These are phyloP conservation scores for Ophiosphaerella korrae DNA, from an alignment of 2,329 filamentous ascomycete genomes.

Conservation along the genomic window DNA sequence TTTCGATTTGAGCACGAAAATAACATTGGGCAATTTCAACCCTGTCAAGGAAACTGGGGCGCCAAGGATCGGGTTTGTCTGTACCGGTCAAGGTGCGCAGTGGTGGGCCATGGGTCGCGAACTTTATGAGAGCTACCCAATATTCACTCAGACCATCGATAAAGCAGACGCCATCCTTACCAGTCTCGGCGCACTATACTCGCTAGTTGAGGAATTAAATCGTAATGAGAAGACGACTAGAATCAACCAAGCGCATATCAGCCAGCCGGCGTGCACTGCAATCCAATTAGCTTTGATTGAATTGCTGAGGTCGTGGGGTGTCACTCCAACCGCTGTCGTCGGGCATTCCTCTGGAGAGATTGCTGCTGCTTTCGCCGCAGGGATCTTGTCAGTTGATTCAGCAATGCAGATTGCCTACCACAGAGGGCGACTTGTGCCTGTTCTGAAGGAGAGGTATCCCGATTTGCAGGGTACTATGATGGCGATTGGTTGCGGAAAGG, in stretches of 20 bases:
- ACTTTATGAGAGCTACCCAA: slow-evolving; percentile 11
- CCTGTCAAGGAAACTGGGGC: slow-evolving; percentile 7
- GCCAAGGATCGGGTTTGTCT: slow-evolving; percentile 28
- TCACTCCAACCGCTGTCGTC: slow-evolving; percentile 27
- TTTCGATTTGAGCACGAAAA: too few relatives aligned
- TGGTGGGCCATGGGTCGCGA: slow-evolving; percentile 41
- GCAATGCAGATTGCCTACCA: slow-evolving; percentile 35
- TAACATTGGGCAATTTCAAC: too few relatives aligned
- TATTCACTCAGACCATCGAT: slow-evolving; percentile 11
- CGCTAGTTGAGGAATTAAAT: slow-evolving; percentile 23
- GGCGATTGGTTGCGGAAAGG: slow-evolving; percentile 23
- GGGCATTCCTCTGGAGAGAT: slow-evolving; percentile 42
- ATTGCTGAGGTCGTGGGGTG: slow-evolving; percentile 32
- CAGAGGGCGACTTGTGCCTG: slow-evolving; percentile 24
- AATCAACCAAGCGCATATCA: slow-evolving; percentile 26
- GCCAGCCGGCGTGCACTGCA: slow-evolving; percentile 36
- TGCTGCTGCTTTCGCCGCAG: slow-evolving; percentile 35
- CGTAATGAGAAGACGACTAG: slow-evolving; percentile 21
- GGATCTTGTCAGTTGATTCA: slow-evolving; percentile 19
- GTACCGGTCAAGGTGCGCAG: slow-evolving; percentile 42
- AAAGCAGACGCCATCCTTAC: slow-evolving; percentile 3
- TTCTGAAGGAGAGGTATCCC: slow-evolving; percentile 23
- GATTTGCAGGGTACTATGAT: slow-evolving; percentile 26
- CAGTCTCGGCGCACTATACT: slow-evolving; percentile 4
- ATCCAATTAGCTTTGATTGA: slow-evolving; percentile 35